These are phyloP conservation scores for Parmelia sp. DNA, from an alignment of 495 filamentous ascomycete genomes.

Conservation along the genomic window DNA sequence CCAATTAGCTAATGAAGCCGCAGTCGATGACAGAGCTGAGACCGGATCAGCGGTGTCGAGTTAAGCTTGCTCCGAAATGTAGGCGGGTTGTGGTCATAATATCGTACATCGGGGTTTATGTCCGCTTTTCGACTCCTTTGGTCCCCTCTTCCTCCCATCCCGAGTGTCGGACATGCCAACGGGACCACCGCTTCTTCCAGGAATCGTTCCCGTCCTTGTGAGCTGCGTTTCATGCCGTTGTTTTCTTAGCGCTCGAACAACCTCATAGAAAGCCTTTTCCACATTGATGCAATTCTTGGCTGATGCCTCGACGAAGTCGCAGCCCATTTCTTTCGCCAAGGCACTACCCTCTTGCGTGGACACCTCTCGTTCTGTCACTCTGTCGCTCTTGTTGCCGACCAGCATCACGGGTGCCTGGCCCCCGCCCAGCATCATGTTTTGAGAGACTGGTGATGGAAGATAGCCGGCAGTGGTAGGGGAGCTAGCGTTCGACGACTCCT, in stretches of 20 bases:
- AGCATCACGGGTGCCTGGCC: slow-evolving; percentile 90
- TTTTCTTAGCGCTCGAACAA: slow-evolving; percentile 79
- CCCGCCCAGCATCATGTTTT: slow-evolving; percentile 48
- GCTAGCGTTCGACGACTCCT: slow-evolving; percentile 77
- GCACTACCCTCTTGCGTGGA: slow-evolving; percentile 94
- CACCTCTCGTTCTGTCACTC: slow-evolving; percentile 90
- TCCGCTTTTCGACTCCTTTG: slow-evolving; percentile 8
- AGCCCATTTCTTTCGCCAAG: slow-evolving; percentile 83
- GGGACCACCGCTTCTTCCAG: slow-evolving; percentile 37
- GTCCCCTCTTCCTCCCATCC: slow-evolving; percentile 15
- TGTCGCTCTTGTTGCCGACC: slow-evolving; percentile 96
- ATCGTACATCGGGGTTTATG: slow-evolving; percentile 12
- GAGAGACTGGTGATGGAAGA: slow-evolving; percentile 61
- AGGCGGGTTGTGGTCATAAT: slow-evolving; percentile 6
- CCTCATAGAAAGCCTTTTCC: slow-evolving; percentile 97
- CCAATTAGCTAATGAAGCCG: not conserved
- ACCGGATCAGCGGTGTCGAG: not conserved
- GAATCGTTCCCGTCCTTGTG: slow-evolving; percentile 38
- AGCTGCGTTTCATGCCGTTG: slow-evolving; percentile 59
- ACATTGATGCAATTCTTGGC: slow-evolving; percentile 99
- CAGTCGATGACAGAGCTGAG: not conserved
- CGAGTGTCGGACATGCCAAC: slow-evolving; percentile 31
- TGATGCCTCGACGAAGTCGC: slow-evolving; percentile 96
- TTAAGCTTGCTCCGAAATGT: not conserved
- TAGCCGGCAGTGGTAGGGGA: slow-evolving; percentile 55